Evolutionary conservation across 192 early-diverging fungal species (phyloP), one percentile per base, ranked within the genome.

Genomic region (Gaertneriomyces semiglobifer): DNA sequence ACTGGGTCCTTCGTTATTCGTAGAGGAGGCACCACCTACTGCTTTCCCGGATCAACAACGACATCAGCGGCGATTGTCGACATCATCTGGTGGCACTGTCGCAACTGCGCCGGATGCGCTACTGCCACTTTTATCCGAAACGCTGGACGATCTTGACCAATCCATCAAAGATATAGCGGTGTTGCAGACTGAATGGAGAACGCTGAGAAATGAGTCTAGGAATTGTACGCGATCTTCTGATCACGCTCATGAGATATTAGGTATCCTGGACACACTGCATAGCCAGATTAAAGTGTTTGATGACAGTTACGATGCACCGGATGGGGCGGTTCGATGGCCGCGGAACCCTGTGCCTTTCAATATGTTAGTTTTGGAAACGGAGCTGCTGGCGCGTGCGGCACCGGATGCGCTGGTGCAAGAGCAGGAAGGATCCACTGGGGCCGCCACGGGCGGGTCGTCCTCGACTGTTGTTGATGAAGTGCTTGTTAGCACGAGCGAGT

Each of bases 331-430:
- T 12, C 46, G 40, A 14, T 64, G 60, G 60, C 69, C 69, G 7
- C 18, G 40, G 14, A 71, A 71, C 45, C 69, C 69, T 10, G 62
- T 71, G 43, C 69, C 69, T 7, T 71, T 71, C 62, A 71, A 71
- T 44, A 58, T 71, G 54, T 9, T 71, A 7, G 55, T 71, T 38
- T 50, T 71, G 20, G 69, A 71, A 54, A 57, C 55, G 45, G 69
- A 71, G 54, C 47, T 71, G 20, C 16, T 71, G 55, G 54, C 55
- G 2, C 61, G 62, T 7, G 69, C 69, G 25, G 54, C 60, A 7
- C 68, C 68, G 33, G 55, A 63, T 48, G 51, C 7, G 44, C 43
- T 61, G n/a, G 52, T 47, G 4, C 43, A 16, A 4, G 50, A 39
- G 33, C 51, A 7, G 19, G 19, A 19, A 56, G 5, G 12, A 10